Conservation (phyloP, 1,139 yeast genomes). For the Scheffersomyces quercinus region DNA sequence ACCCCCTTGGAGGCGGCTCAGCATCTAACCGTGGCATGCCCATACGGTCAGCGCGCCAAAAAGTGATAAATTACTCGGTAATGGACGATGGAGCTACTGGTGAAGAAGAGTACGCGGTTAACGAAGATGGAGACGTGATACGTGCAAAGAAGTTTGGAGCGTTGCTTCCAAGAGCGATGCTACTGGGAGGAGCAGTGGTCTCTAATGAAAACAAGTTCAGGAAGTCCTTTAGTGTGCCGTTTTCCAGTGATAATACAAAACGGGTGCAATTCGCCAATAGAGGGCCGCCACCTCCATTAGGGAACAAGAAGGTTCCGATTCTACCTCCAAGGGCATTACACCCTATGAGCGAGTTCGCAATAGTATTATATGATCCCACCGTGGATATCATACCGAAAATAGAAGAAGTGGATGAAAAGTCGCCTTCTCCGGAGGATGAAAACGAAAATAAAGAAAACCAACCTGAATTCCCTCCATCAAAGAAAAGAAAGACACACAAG, state of each 20-base stretch:
- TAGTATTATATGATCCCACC: conserved; percentile 93
- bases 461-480: conserved; percentile 23
- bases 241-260: conserved; percentile 34
- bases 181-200: conserved; percentile 31
- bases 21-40: conserved; percentile 19
- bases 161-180: conserved; percentile 43
- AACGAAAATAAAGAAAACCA: conserved; percentile 20
- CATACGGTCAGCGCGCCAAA: conserved; percentile 27
- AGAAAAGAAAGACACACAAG: conserved; percentile 50
- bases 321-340: conserved; percentile 87
- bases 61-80: conserved; percentile 31
- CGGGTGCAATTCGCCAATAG: conserved; percentile 18
- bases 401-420: conserved; percentile 39
- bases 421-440: conserved; percentile 13
- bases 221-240: conserved; percentile 53
- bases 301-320: conserved; percentile 68
- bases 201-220: conserved; percentile 35
- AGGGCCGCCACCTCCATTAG: conserved; percentile 67
- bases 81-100: conserved; percentile 16
- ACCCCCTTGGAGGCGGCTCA: conserved; percentile 13
- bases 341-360: conserved; percentile 91
- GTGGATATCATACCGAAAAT: conserved; percentile 63
- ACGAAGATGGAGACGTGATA: conserved; percentile 33
- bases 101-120: conserved; percentile 19
- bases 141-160: conserved; percentile 42